Base-by-base conservation (phyloP, 1,139 yeast genomes). In the Blastobotrys illinoisensis region DNA sequence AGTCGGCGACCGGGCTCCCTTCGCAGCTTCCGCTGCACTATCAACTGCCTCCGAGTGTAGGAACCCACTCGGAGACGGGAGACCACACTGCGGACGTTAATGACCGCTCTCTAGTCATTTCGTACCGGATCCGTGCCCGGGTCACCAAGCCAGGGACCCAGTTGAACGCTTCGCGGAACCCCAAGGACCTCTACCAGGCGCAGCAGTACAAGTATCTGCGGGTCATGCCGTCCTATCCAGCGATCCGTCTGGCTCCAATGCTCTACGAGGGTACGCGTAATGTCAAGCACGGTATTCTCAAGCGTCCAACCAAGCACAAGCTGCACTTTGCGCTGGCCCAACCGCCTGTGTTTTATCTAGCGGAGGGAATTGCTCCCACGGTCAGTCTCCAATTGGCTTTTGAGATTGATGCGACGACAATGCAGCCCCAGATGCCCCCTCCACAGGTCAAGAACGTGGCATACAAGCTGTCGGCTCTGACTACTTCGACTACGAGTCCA, bases 81-180 rank as follows among this genome's bases (percentile, higher is more conserved):
- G 23, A 24, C 16, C 19, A 48, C 45, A 20, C 28, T n/a, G 13
- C 28, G 4, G 56, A 54, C 23, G 52, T 53, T 18, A 44, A 54
- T 13, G 62, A 59, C 36, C 50, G 52, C 28, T 54, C 56, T 16
- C 54, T 61, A 32, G 46, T 55, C 9, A 51, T 56, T 14, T 44
- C 58, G 21, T 61, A 61, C 47, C 55, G 55, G 9, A 50, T 61
- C 20, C 55, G 63, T 11, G 62, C 62, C 11, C 58, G 60, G 20
- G 28, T 61, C 21, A 44, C 53, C 47, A 55, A 54, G 46, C 58
- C 56, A 3, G 40, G 40, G 6, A 49, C 36, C 9, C 16, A 50
- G 5, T 32, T 32, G 14, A 4, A 14, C n/a, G 13, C 40, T 4
- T 32, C 40, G 14, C 40, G 40, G 40, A 32, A n/a, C 16, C 16